phyloP scores from a whole-genome alignment of 352 stramenopile species.

The Globisporangium uncinulatum region DNA sequence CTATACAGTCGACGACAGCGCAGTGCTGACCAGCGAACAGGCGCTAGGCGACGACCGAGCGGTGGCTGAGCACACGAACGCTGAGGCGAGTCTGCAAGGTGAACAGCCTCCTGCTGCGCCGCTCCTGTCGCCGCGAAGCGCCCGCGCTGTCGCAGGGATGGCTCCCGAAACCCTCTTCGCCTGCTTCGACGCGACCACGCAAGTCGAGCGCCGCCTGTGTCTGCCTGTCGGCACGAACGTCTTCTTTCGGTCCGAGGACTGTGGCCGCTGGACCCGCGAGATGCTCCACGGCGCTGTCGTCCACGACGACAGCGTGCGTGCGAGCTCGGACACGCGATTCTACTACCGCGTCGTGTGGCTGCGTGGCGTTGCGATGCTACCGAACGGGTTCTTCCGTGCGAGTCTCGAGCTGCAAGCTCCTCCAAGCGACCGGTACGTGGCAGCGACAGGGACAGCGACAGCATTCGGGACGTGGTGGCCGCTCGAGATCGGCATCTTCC shows the following conservation, averaged over 20 bases:
- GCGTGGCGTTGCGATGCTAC: slow-evolving; percentile 51
- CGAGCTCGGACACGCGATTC: slow-evolving; percentile 9
- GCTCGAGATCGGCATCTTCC: slow-evolving; percentile 43
- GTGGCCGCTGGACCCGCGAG: slow-evolving; percentile 41
- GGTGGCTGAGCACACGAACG: background rate
- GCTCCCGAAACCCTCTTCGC: background rate
- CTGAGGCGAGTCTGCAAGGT: background rate
- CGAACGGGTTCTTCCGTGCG: slow-evolving; percentile 60
- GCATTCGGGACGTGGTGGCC: slow-evolving; percentile 23
- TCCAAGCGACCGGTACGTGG: background rate
- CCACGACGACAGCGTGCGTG: slow-evolving; percentile 20
- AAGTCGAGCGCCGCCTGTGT: slow-evolving; percentile 23
- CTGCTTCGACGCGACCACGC: slow-evolving; percentile 7
- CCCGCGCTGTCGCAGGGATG: background rate
- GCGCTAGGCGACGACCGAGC: background rate
- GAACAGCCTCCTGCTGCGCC: slow-evolving; percentile 9
- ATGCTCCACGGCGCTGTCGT: slow-evolving; percentile 48
- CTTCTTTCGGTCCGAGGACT: slow-evolving; percentile 47
- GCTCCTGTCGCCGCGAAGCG: slow-evolving; percentile 5
- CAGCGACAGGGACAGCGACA: too few relatives aligned
- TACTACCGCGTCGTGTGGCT: slow-evolving; percentile 70
- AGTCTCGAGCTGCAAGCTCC: slow-evolving; percentile 29
- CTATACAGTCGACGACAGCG: background rate
- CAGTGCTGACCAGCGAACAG: too few relatives aligned
- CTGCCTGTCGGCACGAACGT: slow-evolving; percentile 36